Evolutionary conservation across 202 grass and related monocot genomes (phyloP), one percentile per base, ranked within the genome.

Genomic region (Cymbopogon flexuosus): DNA sequence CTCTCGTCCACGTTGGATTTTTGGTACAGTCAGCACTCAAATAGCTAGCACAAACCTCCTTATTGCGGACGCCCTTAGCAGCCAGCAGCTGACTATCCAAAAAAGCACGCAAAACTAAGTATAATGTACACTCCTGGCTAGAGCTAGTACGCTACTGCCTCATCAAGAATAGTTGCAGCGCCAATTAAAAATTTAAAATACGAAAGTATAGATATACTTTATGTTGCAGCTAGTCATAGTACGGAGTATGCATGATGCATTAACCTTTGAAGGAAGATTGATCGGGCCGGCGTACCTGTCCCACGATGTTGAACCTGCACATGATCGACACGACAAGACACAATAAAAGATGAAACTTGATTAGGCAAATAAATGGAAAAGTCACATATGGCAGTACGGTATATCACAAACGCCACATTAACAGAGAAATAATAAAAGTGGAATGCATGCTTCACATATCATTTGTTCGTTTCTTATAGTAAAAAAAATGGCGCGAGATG

Each of bases 291-390:
- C 67, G 29, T 90, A 96, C 93, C 93, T 92, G 83, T 79, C 93
- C 93, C 24, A 97, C 86, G 39, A 96, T 90, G 77, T 96, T 96
- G 75, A 96, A 96, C 93, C 93, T 95, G 93, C 30, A 81, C 15
- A 56, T 3, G n/a, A 54, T 54, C 51, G 43, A 49, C 16, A 52
- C 16, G 47, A 42, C 12, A 46, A 14, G 0, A 8, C 6, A 3
- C 13, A 70, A 13, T 0, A 8, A 63, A 60, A 18, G 35, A 30
- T 9, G 4, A 23, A 41, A 60, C 11, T 75, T 61, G 36, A 27
- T 75, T 59, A 75, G 33, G 14, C 46, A 30, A 14, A 15, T 19
- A 6, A 54, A 19, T n/a, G 49, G 5, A 56, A 19, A 64, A 64
- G 13, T 14, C 12, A 10, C 46, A 4, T 16, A 4, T 49, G 46